Base-by-base conservation (phyloP, 2,329 filamentous ascomycete genomes). In the Diaporthe longicolla region DNA sequence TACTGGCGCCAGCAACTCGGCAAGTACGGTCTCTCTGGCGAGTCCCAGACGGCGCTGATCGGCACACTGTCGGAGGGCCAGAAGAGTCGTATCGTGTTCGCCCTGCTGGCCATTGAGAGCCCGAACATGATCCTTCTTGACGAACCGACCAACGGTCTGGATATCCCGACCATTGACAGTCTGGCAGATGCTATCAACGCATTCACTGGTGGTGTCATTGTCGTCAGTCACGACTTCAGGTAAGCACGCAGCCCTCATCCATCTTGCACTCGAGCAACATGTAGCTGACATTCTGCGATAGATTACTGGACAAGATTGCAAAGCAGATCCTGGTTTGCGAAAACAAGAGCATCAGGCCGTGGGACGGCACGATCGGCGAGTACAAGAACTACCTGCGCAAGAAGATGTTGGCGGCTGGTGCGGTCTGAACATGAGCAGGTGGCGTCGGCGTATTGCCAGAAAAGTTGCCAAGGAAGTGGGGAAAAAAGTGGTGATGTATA, bases 301-400 rank as follows among this genome's bases (percentile, higher is more conserved):
- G 96, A 89, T 89, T 99, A 81, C 92, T 99, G 78, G 97, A 99
- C 91, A 98, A 98, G 90, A 98, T 99, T 84, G 97, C 97, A 80
- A 99, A 99, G 90, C 95, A 99, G 85, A 99, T 99, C 85, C 92
- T 99, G 87, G 97, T 99, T 73, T 99, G 97, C 86, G 97, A 99
- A 88, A 95, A 99, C 92, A 95, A 95, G 90, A 95, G 95, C 19
- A 95, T 98, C 79, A 92, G 90, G 80, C 87, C 91, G 80, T 99
- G 97, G 97, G 92, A 96, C 77, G 96, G 96, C 80, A 87, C 86
- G 77, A 99, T 99, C 81, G 93, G 93, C 79, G 92, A 95, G 75
- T 99, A 99, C 94, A 99, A 99, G 94, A 94, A 97, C 87, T 92
- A 98, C 87, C 90, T 99, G 81, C 93, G 96, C 83, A 98, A 98